Evolutionary conservation across 192 early-diverging fungal genomes (phyloP).

Genomic region (Paraglomus brasilianum): DNA sequence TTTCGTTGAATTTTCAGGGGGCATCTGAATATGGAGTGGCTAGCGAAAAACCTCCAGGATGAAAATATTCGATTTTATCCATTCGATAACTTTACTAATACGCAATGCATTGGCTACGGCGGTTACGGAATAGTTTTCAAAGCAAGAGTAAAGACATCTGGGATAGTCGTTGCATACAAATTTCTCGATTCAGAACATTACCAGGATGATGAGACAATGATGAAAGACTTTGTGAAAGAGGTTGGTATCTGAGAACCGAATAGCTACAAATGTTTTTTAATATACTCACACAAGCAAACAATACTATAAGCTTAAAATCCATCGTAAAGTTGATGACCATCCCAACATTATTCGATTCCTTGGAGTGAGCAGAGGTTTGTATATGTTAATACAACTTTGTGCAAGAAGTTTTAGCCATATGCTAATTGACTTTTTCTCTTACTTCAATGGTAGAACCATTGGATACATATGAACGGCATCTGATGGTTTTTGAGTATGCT

Average conservation of each 20-base stretch:
- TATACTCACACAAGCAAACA: background rate
- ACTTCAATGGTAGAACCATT: no score
- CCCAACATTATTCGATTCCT: slow-evolving; percentile 9
- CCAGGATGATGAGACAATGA: background rate
- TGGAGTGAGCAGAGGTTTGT: slow-evolving; percentile 17
- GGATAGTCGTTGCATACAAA: slow-evolving; percentile 14
- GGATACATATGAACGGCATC: background rate
- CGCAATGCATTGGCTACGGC: background rate
- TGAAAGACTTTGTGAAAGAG: slow-evolving; percentile 3
- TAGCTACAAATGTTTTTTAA: background rate
- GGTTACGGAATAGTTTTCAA: background rate
- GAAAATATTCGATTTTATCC: background rate
- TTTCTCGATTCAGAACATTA: background rate
- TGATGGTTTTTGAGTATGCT: background rate
- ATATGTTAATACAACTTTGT: background rate
- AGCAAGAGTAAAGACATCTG: background rate
- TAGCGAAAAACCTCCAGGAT: background rate
- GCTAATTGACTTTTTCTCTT: no score
- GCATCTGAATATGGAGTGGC: background rate
- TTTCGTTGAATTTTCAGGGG: no score
- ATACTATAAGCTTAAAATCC: slow-evolving; percentile 7
- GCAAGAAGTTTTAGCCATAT: background rate
- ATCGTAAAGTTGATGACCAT: slow-evolving; percentile 26
- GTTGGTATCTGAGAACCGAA: background rate
- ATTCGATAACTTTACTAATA: slow-evolving; percentile 13